These are phyloP conservation scores for Jamesozyma spencerorum DNA, from an alignment of 805 yeast species.

Conservation along the genomic window DNA sequence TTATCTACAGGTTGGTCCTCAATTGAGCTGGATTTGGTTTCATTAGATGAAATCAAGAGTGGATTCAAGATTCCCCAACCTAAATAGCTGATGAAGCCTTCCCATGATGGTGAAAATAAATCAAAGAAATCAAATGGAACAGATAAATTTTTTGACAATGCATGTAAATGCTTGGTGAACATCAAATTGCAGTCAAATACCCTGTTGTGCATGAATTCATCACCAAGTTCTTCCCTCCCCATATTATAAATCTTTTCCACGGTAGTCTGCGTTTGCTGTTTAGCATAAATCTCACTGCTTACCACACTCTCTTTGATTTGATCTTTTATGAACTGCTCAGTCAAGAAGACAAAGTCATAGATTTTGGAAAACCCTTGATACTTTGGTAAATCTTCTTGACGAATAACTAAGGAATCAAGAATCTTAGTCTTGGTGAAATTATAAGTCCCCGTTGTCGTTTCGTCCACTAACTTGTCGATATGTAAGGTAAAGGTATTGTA, in stretches of 20 bases:
- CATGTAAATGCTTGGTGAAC: slow-evolving; percentile 71
- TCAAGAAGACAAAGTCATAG: slow-evolving; percentile 58
- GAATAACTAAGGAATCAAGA: slow-evolving; percentile 38
- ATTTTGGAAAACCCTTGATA: slow-evolving; percentile 57
- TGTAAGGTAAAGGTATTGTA: slow-evolving; percentile 48
- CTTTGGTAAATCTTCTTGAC: slow-evolving; percentile 30
- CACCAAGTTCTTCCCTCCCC: slow-evolving; percentile 60
- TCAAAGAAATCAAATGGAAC: slow-evolving; percentile 59
- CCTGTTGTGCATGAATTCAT: slow-evolving; percentile 47
- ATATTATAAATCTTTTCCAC: slow-evolving; percentile 53
- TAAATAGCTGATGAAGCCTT: slow-evolving; percentile 39
- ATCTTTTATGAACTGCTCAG: slow-evolving; percentile 59
- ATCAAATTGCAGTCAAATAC: slow-evolving; percentile 64
- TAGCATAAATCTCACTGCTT: slow-evolving; percentile 61
- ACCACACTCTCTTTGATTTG: slow-evolving; percentile 56
- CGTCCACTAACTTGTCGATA: slow-evolving; percentile 57
- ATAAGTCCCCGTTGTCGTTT: slow-evolving; percentile 48
- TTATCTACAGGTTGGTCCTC: neutral
- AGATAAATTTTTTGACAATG: slow-evolving; percentile 46
- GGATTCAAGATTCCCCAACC: slow-evolving; percentile 29
- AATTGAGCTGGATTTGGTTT: neutral
- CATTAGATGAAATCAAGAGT: slow-evolving; percentile 1
- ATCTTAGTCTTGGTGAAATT: slow-evolving; percentile 49
- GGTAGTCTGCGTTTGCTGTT: slow-evolving; percentile 45
- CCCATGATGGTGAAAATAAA: slow-evolving; percentile 68